Percentiles rank a stretch among this genome's conserved stretches.
Evolutionary conservation across 345 rosid genomes (phyloP).

Genomic region (Salix viminalis): DNA sequence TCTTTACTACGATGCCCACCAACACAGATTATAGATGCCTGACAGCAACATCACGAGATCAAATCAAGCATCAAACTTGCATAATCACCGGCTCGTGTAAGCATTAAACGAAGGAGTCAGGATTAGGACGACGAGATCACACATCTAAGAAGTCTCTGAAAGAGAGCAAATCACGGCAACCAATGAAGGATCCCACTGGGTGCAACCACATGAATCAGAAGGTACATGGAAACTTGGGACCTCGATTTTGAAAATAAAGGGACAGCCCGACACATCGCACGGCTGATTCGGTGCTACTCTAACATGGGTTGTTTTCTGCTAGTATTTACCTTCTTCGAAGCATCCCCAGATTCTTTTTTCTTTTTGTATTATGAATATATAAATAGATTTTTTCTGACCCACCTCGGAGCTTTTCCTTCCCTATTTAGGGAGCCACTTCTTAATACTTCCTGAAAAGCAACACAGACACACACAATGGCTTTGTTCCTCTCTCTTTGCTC

Average conservation of each 20-base stretch:
- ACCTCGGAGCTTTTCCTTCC: background rate
- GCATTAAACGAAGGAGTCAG: too few relatives aligned
- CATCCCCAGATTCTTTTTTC: background rate
- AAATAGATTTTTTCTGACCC: background rate
- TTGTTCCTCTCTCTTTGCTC: constrained; percentile 9
- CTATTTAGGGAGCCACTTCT: background rate
- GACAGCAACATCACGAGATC: too few relatives aligned
- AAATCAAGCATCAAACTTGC: background rate
- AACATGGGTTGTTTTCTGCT: constrained; percentile 5
- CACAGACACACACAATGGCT: constrained; percentile 18
- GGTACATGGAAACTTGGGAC: background rate
- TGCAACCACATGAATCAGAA: background rate
- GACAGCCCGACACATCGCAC: constrained; percentile 27
- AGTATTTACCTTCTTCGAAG: background rate
- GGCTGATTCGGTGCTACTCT: constrained; percentile 21
- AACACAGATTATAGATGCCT: background rate
- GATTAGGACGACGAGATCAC: too few relatives aligned
- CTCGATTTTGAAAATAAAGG: background rate
- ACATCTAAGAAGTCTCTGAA: background rate
- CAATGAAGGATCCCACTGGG: background rate
- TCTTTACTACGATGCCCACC: background rate
- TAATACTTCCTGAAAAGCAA: background rate
- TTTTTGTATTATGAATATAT: background rate
- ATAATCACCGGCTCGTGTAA: background rate
- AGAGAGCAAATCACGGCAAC: constrained; percentile 11